Conservation (phyloP, 257 asterid species). For the Echites panduratus region DNA sequence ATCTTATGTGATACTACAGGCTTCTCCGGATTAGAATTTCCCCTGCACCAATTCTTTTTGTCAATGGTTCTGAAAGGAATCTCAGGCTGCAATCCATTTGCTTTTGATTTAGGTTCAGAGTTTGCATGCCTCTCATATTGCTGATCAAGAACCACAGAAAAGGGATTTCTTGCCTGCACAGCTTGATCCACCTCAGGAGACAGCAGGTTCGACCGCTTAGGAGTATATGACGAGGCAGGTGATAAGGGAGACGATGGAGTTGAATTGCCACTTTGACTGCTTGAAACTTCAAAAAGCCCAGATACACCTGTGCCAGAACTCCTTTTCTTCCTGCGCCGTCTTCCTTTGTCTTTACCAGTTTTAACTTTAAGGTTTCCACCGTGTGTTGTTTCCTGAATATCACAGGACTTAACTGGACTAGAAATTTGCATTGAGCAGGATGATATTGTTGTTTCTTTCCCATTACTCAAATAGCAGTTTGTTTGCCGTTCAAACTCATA, state of each 20-base stretch:
- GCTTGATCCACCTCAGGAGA: conserved; percentile 33
- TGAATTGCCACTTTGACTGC: conserved; percentile 90
- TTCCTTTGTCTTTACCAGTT: conserved; percentile 62
- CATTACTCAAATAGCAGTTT: conserved; percentile 21
- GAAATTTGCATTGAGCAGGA: conserved; percentile 17
- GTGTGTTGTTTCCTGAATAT: conserved; percentile 30
- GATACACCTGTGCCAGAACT: conserved; percentile 30
- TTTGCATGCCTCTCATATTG: conserved; percentile 24
- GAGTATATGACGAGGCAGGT: conserved; percentile 46
- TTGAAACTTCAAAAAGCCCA: conserved; percentile 56
- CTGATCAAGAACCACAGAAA: conserved; percentile 16
- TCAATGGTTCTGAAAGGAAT: conserved; percentile 15
- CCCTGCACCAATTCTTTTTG: conserved; percentile 14
- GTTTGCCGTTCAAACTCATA: conserved; percentile 22
- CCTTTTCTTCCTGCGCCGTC: conserved; percentile 70
- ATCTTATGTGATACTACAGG: conserved; percentile 24
- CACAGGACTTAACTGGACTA: conserved; percentile 26
- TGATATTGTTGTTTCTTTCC: conserved; percentile 12
- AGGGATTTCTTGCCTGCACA: conserved; percentile 30
- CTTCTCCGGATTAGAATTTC: conserved; percentile 29
- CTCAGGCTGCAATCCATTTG: conserved; percentile 25
- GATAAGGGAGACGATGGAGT: conserved; percentile 86
- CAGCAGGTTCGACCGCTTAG: conserved; percentile 34
- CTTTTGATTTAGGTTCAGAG: conserved; percentile 25
- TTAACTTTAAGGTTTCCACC: conserved; percentile 43